Conservation (phyloP, 106 monocot species). For the Apostasia ramifera region DNA sequence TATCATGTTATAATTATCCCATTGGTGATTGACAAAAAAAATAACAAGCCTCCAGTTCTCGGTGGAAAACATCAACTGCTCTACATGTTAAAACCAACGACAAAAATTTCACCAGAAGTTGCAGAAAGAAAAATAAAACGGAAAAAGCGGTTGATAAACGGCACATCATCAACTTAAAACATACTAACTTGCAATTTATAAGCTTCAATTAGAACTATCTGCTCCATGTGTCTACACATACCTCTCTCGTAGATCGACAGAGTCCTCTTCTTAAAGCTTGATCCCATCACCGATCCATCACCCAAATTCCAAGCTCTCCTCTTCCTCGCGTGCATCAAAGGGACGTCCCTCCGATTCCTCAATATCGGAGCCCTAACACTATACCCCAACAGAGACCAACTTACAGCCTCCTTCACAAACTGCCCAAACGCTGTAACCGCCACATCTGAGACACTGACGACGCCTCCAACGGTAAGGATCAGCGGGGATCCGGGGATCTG, state of each 20-base stretch:
- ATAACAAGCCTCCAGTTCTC: no score
- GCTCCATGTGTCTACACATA: neutral
- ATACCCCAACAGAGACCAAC: slow-evolving; percentile 13
- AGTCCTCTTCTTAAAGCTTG: slow-evolving; percentile 29
- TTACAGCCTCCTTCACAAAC: slow-evolving; percentile 14
- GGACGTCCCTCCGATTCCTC: slow-evolving; percentile 16
- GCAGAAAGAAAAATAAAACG: no score
- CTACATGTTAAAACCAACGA: no score
- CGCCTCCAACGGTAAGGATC: slow-evolving; percentile 16
- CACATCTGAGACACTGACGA: slow-evolving; percentile 28
- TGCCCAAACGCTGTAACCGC: slow-evolving; percentile 18
- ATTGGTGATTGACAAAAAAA: no score
- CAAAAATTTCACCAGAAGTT: no score
- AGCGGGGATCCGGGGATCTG: slow-evolving; percentile 55
- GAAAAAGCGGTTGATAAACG: no score
- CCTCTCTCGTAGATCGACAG: slow-evolving; percentile 16
- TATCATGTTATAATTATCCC: no score
- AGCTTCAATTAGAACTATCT: neutral
- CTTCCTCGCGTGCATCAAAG: slow-evolving; percentile 33
- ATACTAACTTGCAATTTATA: no score
- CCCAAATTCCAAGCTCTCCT: slow-evolving; percentile 24
- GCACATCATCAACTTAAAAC: no score
- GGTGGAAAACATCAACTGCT: no score
- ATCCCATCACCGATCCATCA: neutral
- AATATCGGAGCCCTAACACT: slow-evolving; percentile 7